Evolutionary conservation across 2,329 filamentous ascomycete species (phyloP), one percentile per base, ranked within the genome.

Genomic region (Calonectria pteridis): DNA sequence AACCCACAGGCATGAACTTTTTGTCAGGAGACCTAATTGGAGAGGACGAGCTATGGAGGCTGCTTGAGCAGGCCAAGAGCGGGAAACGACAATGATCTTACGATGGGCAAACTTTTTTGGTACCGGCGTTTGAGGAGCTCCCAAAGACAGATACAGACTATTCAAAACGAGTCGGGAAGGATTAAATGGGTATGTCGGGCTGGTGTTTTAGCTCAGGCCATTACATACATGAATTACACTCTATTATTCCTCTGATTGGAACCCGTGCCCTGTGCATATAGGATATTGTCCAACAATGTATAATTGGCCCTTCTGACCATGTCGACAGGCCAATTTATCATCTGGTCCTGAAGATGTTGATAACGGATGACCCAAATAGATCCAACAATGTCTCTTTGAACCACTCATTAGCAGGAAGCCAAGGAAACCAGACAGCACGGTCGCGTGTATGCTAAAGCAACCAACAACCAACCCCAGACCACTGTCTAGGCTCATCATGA

Each of bases 91-190:
- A 59, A 80, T 73, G 76, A 78, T 64, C 51, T 75, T 55, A 78
- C 69, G 73, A 77, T 58, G 73, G 51, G 71, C 66, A 50, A 72
- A 73, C 65, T 40, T 70, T 46, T 46, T 33, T 40, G 69, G 72
- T 64, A 70, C 50, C 68, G 77, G 78, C 78, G 78, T 80, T 80
- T 67, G 74, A 77, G 79, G 77, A 71, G 68, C 58, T 70, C 77
- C 35, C 63, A 74, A 33, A 79, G 40, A 64, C 74, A 76, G 37
- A 68, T 50, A 72, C 26, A n/a, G 29, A 64, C 18, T 63, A 33
- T 55, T 64, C 7, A 64, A 66, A 73, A 63, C 20, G 51, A 58
- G 43, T 31, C 46, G 37, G n/a, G 40, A 59, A 31, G 28, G 43
- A 58, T 35, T 29, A 23, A 20, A 62, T 43, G 37, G 33, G 49